phyloP scores from a whole-genome alignment of 2,329 filamentous ascomycete species.

The Thermoascus crustaceus region DNA sequence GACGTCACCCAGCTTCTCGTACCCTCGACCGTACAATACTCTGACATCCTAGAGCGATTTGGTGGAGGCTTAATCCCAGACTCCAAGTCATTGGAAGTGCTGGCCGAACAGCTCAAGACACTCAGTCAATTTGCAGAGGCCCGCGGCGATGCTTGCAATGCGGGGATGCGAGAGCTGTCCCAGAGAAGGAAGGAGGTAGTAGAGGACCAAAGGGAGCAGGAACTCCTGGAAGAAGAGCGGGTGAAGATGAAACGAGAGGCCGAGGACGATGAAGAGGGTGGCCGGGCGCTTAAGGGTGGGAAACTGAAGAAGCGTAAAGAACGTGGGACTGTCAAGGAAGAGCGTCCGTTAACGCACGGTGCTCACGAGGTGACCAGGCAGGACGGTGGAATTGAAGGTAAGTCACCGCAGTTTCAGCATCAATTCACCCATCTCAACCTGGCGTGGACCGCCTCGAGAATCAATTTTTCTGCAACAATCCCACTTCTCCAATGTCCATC shows the following conservation, averaged over 20 bases:
- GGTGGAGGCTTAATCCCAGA: conserved; percentile 43
- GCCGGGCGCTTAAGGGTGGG: conserved; percentile 43
- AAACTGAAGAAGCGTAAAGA: conserved; percentile 78
- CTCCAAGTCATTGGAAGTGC: conserved; percentile 39
- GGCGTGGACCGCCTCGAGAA: too few relatives aligned
- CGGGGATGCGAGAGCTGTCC: conserved; percentile 51
- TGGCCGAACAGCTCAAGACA: conserved; percentile 47
- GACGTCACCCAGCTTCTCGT: conserved; percentile 42
- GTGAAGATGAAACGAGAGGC: conserved; percentile 37
- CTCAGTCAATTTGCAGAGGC: conserved; percentile 51
- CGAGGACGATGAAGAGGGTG: conserved; percentile 37
- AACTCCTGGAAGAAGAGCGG: conserved; percentile 43
- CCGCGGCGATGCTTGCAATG: conserved; percentile 51
- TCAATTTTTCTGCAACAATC: too few relatives aligned
- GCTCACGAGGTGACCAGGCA: conserved; percentile 57
- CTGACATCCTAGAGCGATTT: conserved; percentile 50
- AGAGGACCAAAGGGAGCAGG: conserved; percentile 44
- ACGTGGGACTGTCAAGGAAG: conserved; percentile 54
- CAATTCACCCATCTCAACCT: not conserved
- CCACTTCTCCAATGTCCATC: not conserved
- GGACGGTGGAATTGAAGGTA: conserved; percentile 43
- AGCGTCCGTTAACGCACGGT: conserved; percentile 52
- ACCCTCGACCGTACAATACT: conserved; percentile 44
- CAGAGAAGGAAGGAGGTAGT: conserved; percentile 49
- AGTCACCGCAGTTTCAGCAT: not conserved